Evolutionary conservation across 371 early-diverging fungal species (phyloP).

Genomic region (Syncephalastrum sp.): DNA sequence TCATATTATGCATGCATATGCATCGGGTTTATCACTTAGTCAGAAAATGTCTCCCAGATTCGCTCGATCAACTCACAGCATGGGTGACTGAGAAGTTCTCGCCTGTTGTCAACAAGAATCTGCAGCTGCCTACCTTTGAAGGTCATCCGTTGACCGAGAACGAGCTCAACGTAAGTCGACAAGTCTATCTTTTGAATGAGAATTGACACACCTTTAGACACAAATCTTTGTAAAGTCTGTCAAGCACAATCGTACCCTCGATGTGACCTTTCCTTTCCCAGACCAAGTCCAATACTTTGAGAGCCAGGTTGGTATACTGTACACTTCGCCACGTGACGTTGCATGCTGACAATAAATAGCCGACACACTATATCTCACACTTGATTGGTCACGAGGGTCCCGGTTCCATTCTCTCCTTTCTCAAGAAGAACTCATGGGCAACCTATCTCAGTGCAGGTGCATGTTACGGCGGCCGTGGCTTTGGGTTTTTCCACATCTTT

Average conservation of each 20-base stretch:
- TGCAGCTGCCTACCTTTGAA: slow-evolving; percentile 59
- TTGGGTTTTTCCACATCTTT: slow-evolving; percentile 76
- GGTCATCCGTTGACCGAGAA: slow-evolving; percentile 72
- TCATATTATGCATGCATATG: slow-evolving; percentile 1
- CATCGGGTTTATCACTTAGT: neutral
- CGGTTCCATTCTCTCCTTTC: slow-evolving; percentile 80
- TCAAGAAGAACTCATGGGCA: slow-evolving; percentile 91
- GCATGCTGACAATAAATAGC: slow-evolving; percentile 34
- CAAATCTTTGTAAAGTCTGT: slow-evolving; percentile 77
- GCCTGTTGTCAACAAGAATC: slow-evolving; percentile 65
- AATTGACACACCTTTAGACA: slow-evolving; percentile 29
- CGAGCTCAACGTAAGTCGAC: slow-evolving; percentile 55
- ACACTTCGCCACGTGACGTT: slow-evolving; percentile 7
- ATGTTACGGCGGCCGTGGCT: slow-evolving; percentile 58
- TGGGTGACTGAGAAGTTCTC: slow-evolving; percentile 84
- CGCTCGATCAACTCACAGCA: slow-evolving; percentile 74
- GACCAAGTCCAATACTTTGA: slow-evolving; percentile 63
- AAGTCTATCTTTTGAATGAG: neutral
- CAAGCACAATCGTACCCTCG: slow-evolving; percentile 70
- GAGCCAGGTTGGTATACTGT: slow-evolving; percentile 31
- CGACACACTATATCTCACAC: slow-evolving; percentile 67
- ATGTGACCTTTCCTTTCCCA: slow-evolving; percentile 84
- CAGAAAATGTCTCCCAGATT: slow-evolving; percentile 44
- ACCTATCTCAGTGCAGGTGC: slow-evolving; percentile 68
- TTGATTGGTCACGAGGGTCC: slow-evolving; percentile 81